Percentiles rank a stretch among this genome's conserved stretches.
These are phyloP conservation scores for Inga oerstediana DNA, from an alignment of 306 rosid species.

Conservation along the genomic window DNA sequence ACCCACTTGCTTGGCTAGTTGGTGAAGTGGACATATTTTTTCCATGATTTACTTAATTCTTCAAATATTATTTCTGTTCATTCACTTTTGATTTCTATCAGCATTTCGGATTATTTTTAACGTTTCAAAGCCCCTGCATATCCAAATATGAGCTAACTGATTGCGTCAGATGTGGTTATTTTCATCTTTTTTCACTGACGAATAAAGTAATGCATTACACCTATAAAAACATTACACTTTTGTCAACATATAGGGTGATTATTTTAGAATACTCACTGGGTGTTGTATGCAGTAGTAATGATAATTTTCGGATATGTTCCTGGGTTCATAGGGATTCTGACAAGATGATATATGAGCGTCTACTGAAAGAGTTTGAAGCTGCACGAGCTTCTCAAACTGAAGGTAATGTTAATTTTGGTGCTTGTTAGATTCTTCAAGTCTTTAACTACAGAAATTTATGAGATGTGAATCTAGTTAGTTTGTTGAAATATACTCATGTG, in stretches of 20 bases:
- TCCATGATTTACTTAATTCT: neutral
- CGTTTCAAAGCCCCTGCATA: neutral
- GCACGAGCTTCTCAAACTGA: constrained; percentile 86
- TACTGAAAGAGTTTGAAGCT: constrained; percentile 86
- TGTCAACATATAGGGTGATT: neutral
- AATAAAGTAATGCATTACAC: neutral
- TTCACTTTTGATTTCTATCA: neutral
- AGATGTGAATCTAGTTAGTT: constrained; percentile 22
- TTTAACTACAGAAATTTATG: constrained; percentile 13
- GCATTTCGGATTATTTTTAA: neutral
- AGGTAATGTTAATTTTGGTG: constrained; percentile 53
- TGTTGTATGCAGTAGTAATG: constrained; percentile 10
- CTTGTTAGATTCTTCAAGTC: constrained; percentile 24
- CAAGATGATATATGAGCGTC: constrained; percentile 79
- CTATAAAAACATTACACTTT: neutral
- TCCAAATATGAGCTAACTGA: neutral
- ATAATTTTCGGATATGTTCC: neutral
- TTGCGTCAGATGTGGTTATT: neutral
- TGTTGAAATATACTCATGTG: constrained; percentile 20
- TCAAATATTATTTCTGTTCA: neutral
- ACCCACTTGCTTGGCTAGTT: neutral
- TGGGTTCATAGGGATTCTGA: constrained; percentile 77
- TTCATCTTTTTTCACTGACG: neutral
- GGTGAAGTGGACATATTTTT: neutral
- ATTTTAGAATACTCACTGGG: neutral